Percentiles rank a stretch among this genome's conserved stretches.
Conservation (phyloP, 2,329 filamentous ascomycete species). For the Thielaviopsis populi region DNA sequence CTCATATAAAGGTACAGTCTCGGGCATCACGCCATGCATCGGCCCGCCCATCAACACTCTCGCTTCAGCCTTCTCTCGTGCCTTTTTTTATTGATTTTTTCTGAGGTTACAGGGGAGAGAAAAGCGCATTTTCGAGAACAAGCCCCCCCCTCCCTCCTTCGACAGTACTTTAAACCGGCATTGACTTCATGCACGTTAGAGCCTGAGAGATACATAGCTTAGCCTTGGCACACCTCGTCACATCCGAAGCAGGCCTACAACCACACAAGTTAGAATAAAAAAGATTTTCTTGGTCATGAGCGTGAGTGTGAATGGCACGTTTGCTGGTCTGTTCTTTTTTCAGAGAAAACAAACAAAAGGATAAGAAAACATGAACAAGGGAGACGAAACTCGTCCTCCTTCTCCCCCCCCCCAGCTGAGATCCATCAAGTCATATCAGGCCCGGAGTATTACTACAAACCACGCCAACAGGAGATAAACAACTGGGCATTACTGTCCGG, state of each 20-base stretch:
- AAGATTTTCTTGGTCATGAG: background rate
- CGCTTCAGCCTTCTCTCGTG: background rate
- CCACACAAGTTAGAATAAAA: background rate
- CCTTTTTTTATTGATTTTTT: background rate
- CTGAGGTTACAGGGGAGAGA: background rate
- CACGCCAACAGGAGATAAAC: background rate
- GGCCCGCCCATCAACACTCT: background rate
- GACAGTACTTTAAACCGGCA: background rate
- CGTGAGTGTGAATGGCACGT: background rate
- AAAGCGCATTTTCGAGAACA: background rate
- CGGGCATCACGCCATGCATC: background rate
- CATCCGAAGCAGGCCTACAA: background rate
- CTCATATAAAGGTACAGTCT: background rate
- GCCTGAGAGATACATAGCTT: background rate
- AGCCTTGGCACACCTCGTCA: background rate
- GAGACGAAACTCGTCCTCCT: background rate
- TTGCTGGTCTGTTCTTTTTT: background rate
- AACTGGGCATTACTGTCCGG: background rate
- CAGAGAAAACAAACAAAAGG: background rate
- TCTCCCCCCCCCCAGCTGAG: background rate
- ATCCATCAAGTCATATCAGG: background rate
- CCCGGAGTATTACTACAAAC: background rate
- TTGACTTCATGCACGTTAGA: constrained; percentile 1
- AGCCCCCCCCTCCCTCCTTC: background rate
- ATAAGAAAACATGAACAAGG: background rate